Percentiles rank a stretch among this genome's conserved stretches.
These are phyloP conservation scores for Calocybe gambosa DNA, from an alignment of 1,284 basidiomycete species.

Conservation along the genomic window DNA sequence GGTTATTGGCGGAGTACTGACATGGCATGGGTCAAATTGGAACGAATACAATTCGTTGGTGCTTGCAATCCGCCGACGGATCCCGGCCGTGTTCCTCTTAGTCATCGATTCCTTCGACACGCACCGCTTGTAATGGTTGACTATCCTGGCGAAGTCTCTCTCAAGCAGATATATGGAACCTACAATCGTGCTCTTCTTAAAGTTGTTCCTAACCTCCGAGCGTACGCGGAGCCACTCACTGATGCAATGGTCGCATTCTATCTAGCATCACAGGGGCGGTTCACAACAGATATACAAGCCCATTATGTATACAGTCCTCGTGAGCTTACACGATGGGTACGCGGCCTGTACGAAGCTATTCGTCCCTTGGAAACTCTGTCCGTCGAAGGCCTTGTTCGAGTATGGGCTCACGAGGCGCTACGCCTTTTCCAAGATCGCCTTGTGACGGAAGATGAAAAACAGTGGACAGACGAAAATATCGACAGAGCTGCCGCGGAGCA, in stretches of 20 bases:
- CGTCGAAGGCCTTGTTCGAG: slow-evolving; percentile 90
- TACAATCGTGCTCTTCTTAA: slow-evolving; percentile 97
- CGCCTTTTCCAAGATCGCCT: slow-evolving; percentile 98
- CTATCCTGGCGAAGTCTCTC: slow-evolving; percentile 94
- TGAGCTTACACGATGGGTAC: slow-evolving; percentile 96
- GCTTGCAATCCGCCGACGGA: slow-evolving; percentile 99
- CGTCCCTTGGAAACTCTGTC: slow-evolving; percentile 86
- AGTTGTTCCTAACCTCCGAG: slow-evolving; percentile 88
- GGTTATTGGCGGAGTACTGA: slow-evolving; percentile 96
- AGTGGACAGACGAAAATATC: slow-evolving; percentile 93
- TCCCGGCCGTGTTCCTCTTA: slow-evolving; percentile 97
- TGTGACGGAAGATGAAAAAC: slow-evolving; percentile 85
- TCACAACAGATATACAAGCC: slow-evolving; percentile 94
- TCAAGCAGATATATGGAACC: slow-evolving; percentile 99
- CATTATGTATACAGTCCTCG: slow-evolving; percentile 99
- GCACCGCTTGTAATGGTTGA: slow-evolving; percentile 99
- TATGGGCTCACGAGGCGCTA: slow-evolving; percentile 98
- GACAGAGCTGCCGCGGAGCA: slow-evolving; percentile 80
- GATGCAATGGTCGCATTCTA: slow-evolving; percentile 98
- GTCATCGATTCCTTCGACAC: slow-evolving; percentile 95
- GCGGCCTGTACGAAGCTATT: slow-evolving; percentile 97
- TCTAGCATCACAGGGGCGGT: slow-evolving; percentile 87
- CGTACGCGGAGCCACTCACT: slow-evolving; percentile 92
- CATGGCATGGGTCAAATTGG: slow-evolving; percentile 96
- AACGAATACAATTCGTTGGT: slow-evolving; percentile 98